Evolutionary conservation across 1,284 basidiomycete genomes (phyloP).

Genomic region (Tilletia indica): DNA sequence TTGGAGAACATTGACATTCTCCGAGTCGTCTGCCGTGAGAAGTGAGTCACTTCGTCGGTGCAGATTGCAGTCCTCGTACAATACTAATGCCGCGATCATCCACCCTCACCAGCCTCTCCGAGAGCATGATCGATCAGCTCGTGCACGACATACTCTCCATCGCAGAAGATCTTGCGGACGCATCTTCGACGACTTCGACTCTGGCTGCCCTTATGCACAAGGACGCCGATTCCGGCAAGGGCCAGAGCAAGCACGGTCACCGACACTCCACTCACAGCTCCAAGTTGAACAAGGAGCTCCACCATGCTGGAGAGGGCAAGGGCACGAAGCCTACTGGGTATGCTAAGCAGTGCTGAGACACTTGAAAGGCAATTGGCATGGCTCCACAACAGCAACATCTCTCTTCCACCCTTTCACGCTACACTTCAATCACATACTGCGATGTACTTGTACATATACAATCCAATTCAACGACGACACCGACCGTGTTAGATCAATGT

Average conservation of each 20-base stretch:
- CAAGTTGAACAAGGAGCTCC: constrained; percentile 28
- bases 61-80: no score
- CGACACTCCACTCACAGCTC: constrained; percentile 18
- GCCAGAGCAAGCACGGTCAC: constrained; percentile 17
- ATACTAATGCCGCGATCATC: background rate
- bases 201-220: constrained; percentile 24
- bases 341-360: constrained; percentile 44
- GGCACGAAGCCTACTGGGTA: constrained; percentile 40
- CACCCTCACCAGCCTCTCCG: constrained; percentile 27
- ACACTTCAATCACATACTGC: no score
- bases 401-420: no score
- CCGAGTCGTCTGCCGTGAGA: constrained; percentile 52
- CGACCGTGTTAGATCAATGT: no score
- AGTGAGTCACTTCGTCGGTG: background rate
- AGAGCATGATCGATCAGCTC: constrained; percentile 49
- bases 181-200: constrained; percentile 24
- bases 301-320: constrained; percentile 30
- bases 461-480: no score
- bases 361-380: no score
- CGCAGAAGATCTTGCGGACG: constrained; percentile 38
- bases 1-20: constrained; percentile 47
- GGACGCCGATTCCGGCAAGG: constrained; percentile 19
- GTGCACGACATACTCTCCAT: constrained; percentile 50
- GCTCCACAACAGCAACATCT: no score
- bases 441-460: no score